Evolutionary conservation across 2,329 filamentous ascomycete species (phyloP), one percentile per base, ranked within the genome.

Genomic region (Onygenales sp.): DNA sequence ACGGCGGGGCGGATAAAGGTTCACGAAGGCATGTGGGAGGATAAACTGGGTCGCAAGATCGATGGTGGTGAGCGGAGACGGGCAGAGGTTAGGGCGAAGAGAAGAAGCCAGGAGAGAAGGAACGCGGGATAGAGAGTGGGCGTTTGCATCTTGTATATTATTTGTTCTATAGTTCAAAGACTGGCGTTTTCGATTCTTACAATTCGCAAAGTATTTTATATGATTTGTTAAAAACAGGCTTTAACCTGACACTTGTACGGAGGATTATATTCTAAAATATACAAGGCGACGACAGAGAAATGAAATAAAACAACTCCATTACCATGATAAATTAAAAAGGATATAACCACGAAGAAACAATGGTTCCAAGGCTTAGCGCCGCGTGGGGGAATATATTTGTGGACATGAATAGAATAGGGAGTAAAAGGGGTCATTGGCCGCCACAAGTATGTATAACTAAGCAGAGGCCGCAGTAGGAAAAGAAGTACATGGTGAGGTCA

Each of bases 21-120:
- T 21, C 82, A 84, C 53, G 91, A 96, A 69, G 90, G 92, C 8
- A 86, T 97, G 76, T 97, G 92, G 93, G 92, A 97, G 75, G 78
- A 90, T 63, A 85, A 80, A 67, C 80, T 85, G 63, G 92, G 93
- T 32, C 83, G 83, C 65, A 97, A 97, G 84, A 85, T 98, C 60
- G 91, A 97, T 71, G 93, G 93, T 65, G 93, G 93, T 77, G 93
- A 98, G 78, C 84, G 93, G 69, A 82, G 93, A 71, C 84, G 81
- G 69, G 87, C 86, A 13, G 86, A 95, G 74, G 84, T 96, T 51
- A 80, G 88, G 63, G 89, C 91, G 62, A 95, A 95, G 84, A 86
- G 83, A 74, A 81, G 86, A 59, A 83, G 87, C 50, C 84, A 84
- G 37, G 87, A 91, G 74, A 84, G 88, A 60, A 87, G 85, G 70